Conservation (phyloP, 2,329 filamentous ascomycete species). For the Fusarium virguliforme region DNA sequence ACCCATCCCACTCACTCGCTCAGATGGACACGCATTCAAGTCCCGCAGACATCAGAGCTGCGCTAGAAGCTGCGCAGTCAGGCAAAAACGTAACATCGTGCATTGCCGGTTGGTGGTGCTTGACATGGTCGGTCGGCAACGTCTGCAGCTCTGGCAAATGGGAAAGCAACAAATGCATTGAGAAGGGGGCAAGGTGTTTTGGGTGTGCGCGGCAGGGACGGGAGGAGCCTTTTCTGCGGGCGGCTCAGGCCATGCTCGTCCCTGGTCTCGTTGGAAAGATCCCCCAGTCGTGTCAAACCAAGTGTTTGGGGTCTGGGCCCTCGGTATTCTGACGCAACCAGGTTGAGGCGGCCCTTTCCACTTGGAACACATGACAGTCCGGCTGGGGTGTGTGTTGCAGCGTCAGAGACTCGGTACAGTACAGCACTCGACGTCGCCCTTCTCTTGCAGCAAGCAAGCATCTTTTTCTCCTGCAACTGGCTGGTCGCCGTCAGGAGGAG, state of each 20-base stretch:
- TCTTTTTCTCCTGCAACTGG: constrained; percentile 20
- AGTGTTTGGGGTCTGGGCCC: constrained; percentile 24
- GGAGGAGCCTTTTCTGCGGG: constrained; percentile 56
- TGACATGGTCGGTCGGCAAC: constrained; percentile 30
- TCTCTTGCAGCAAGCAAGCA: not conserved
- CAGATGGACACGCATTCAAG: constrained; percentile 27
- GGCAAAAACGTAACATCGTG: constrained; percentile 46
- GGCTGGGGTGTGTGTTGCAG: constrained; percentile 15
- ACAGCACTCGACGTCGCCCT: constrained; percentile 9
- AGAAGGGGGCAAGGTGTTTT: constrained; percentile 33
- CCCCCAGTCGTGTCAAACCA: constrained; percentile 29
- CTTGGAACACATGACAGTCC: constrained; percentile 22
- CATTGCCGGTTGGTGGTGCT: constrained; percentile 35
- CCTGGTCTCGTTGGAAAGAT: constrained; percentile 30
- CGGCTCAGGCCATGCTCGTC: constrained; percentile 45
- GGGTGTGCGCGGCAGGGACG: constrained; percentile 53
- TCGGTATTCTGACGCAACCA: constrained; percentile 34
- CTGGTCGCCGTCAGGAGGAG: constrained; percentile 25
- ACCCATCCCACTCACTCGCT: constrained; percentile 24
- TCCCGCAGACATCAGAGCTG: constrained; percentile 29
- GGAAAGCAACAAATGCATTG: constrained; percentile 17
- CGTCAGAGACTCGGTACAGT: not conserved
- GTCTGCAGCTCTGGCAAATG: constrained; percentile 32
- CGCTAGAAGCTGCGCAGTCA: constrained; percentile 35
- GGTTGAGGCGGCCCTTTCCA: constrained; percentile 22